Evolutionary conservation across 1,139 yeast species (phyloP).

Genomic region (Hemisphaericaspora subhashii): DNA sequence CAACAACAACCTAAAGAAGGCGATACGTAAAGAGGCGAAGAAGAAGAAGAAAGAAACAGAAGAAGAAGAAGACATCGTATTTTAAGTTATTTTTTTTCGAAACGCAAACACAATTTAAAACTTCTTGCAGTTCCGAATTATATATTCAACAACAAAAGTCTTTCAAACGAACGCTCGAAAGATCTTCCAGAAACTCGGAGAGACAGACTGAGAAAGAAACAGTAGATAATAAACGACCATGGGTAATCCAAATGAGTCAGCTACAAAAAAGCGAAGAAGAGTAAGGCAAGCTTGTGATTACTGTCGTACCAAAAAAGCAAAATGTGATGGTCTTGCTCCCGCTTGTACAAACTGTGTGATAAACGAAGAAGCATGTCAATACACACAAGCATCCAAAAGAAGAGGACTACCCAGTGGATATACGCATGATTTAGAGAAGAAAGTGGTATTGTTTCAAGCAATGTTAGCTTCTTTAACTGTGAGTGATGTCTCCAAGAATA

Average conservation of each 20-base stretch:
- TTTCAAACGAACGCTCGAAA: too few species aligned
- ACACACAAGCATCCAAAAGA: slow-evolving; percentile 20
- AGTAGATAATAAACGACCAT: not conserved
- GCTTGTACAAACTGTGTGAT: slow-evolving; percentile 20
- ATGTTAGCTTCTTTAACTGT: slow-evolving; percentile 14
- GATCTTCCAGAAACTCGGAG: too few species aligned
- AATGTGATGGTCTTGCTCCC: slow-evolving; percentile 26
- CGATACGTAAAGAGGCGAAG: too few species aligned
- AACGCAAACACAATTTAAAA: too few species aligned
- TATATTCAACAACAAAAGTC: too few species aligned
- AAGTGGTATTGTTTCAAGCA: slow-evolving; percentile 19
- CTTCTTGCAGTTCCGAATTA: too few species aligned
- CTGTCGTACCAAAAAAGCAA: slow-evolving; percentile 25
- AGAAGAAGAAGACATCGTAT: too few species aligned
- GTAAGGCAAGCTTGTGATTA: slow-evolving; percentile 27
- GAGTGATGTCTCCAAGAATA: not conserved
- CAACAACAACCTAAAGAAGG: too few species aligned
- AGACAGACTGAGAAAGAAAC: too few species aligned
- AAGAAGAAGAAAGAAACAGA: too few species aligned
- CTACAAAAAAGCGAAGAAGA: slow-evolving; percentile 15
- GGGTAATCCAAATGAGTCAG: not conserved
- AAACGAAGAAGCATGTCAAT: slow-evolving; percentile 17
- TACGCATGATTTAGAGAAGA: slow-evolving; percentile 23
- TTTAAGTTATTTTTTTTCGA: too few species aligned
- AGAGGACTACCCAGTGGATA: slow-evolving; percentile 27